Conservation (phyloP, 768 basidiomycete genomes). For the Rhodosporidiobolus sp. region DNA sequence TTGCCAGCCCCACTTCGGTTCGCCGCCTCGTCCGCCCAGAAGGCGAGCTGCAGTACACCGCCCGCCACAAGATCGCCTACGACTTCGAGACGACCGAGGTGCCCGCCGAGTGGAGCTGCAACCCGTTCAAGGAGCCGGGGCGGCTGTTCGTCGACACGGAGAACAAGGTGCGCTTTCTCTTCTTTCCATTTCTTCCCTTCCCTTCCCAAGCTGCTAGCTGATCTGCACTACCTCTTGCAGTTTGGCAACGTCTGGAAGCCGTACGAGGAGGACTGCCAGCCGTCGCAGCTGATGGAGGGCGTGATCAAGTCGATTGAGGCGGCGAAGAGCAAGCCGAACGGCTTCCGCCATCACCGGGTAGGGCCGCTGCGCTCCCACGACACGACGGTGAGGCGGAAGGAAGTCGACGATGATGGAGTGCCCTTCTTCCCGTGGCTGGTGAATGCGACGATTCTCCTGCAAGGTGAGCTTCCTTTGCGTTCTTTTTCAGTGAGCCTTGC, state of each 20-base stretch:
- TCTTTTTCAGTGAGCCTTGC: accelerated
- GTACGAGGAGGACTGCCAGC: conserved; percentile 35
- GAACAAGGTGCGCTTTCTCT: conserved; percentile 13
- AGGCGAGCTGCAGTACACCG: conserved; percentile 17
- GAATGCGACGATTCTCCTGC: conserved; percentile 32
- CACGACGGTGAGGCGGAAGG: conserved; percentile 9
- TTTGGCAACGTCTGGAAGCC: conserved; percentile 30
- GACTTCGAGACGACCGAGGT: conserved; percentile 35
- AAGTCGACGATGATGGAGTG: conserved; percentile 1
- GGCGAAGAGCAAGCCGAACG: not conserved
- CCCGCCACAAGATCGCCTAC: conserved; percentile 22
- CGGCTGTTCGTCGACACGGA: conserved; percentile 14
- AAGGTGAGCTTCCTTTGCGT: conserved; percentile 4
- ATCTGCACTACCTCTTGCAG: not conserved
- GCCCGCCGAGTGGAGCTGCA: conserved; percentile 33
- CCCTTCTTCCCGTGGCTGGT: conserved; percentile 29
- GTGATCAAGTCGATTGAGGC: conserved; percentile 17
- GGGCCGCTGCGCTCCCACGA: conserved; percentile 10
- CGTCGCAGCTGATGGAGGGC: conserved; percentile 26
- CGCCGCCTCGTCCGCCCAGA: not conserved
- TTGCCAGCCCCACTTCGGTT: not conserved
- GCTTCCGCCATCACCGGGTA: too few species aligned
- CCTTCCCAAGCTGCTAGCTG: too few species aligned
- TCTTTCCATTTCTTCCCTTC: not conserved
- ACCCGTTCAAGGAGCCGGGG: conserved; percentile 38